Conservation (phyloP, 2,329 filamentous ascomycete genomes). For the Fusarium verticillioides region DNA sequence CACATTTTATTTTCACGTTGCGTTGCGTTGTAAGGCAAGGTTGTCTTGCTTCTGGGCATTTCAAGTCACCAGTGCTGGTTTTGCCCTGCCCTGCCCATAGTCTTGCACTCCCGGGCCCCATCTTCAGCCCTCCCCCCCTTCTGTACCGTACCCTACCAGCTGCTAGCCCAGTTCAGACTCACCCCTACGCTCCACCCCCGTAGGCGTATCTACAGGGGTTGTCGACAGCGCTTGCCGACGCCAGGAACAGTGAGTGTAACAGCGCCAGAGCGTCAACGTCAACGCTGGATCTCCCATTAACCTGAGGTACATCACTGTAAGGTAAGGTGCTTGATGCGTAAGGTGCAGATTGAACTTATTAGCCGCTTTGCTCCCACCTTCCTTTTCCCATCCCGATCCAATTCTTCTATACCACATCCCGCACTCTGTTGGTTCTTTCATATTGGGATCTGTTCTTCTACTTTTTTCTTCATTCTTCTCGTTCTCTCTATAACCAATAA, state of each 20-base stretch:
- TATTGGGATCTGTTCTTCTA: neutral
- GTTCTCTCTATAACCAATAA: neutral
- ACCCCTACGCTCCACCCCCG: conserved; percentile 4
- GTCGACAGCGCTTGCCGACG: conserved; percentile 24
- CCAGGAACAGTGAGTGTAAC: conserved; percentile 34
- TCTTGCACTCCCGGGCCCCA: conserved; percentile 7
- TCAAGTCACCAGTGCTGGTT: conserved; percentile 1
- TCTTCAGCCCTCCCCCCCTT: conserved; percentile 1
- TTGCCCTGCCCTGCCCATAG: neutral
- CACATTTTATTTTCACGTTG: conserved; percentile 7
- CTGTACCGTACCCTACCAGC: neutral
- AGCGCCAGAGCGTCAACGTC: conserved; percentile 26
- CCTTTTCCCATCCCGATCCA: conserved; percentile 12
- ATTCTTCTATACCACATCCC: conserved; percentile 32
- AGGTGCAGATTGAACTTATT: conserved; percentile 15
- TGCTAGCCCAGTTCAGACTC: neutral
- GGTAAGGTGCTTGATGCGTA: neutral
- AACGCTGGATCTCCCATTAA: conserved; percentile 19
- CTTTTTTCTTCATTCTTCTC: neutral
- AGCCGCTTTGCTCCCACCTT: conserved; percentile 26
- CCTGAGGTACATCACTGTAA: neutral
- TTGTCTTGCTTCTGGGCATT: neutral
- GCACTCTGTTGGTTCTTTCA: conserved; percentile 8
- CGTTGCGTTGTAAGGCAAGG: neutral
- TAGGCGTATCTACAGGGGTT: conserved; percentile 19